Percentiles rank a stretch among this genome's conserved stretches.
phyloP scores from a whole-genome alignment of 768 basidiomycete genomes.

The Pluteus cervinus region DNA sequence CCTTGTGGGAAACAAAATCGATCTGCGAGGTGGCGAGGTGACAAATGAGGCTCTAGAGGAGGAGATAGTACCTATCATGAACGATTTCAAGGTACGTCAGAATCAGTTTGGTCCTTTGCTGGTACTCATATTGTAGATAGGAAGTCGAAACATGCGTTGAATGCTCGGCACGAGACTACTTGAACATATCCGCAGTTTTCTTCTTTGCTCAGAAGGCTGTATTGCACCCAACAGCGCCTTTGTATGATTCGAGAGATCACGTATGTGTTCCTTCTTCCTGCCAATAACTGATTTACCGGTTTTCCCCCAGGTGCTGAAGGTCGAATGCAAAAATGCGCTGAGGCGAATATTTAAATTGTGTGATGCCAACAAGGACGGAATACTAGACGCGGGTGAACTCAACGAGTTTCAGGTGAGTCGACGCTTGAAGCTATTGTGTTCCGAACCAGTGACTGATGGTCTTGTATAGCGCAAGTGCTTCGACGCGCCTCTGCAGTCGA shows the following conservation, averaged over 20 bases:
- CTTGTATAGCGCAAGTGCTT: slow-evolving; percentile 82
- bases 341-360: slow-evolving; percentile 95
- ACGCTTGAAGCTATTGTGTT: not conserved
- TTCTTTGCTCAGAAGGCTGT: slow-evolving; percentile 99
- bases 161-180: slow-evolving; percentile 84
- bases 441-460: not conserved
- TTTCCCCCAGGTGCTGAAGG: slow-evolving; percentile 72
- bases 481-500: slow-evolving; percentile 82
- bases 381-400: slow-evolving; percentile 84
- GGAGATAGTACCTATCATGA: slow-evolving; percentile 96
- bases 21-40: slow-evolving; percentile 87
- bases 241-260: slow-evolving; percentile 96
- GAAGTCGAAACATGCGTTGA: slow-evolving; percentile 99
- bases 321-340: slow-evolving; percentile 82
- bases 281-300: slow-evolving; percentile 6
- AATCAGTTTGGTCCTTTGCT: slow-evolving; percentile 4
- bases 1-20: slow-evolving; percentile 97
- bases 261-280: slow-evolving; percentile 34
- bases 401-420: slow-evolving; percentile 89
- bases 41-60: slow-evolving; percentile 92
- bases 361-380: slow-evolving; percentile 89
- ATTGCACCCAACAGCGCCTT: slow-evolving; percentile 90
- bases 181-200: slow-evolving; percentile 96
- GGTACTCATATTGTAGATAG: slow-evolving; percentile 33
- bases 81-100: slow-evolving; percentile 85